These are phyloP conservation scores for Leccinum obscurum DNA, from an alignment of 768 basidiomycete genomes.

Conservation along the genomic window DNA sequence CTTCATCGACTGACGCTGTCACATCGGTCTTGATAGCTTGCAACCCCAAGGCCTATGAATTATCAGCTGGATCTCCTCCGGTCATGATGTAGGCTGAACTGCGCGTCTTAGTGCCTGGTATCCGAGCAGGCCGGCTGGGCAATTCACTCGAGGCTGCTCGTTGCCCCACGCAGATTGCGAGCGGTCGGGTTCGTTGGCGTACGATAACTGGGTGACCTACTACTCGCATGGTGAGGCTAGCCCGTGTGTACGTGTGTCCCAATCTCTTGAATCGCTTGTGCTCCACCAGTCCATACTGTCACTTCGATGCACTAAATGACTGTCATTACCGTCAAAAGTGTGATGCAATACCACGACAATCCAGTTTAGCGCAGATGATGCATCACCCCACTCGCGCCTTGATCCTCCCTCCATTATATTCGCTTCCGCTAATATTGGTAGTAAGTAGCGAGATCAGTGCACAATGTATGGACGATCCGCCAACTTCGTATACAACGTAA, in stretches of 20 bases:
- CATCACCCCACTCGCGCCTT: too few species aligned
- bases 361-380: too few species aligned
- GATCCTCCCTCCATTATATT: neutral
- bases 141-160: constrained; percentile 5
- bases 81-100: neutral
- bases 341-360: too few species aligned
- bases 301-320: too few species aligned
- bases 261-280: too few species aligned
- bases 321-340: too few species aligned
- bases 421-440: neutral
- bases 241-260: neutral
- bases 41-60: neutral
- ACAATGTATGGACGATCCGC: neutral
- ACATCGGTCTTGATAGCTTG: constrained; percentile 8
- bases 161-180: constrained; percentile 15
- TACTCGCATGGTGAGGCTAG: neutral
- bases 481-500: too few species aligned
- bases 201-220: constrained; percentile 7
- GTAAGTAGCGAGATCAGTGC: neutral
- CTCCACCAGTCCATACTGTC: too few species aligned
- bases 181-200: constrained; percentile 21
- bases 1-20: constrained; percentile 1
- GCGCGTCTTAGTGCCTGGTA: neutral
- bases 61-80: neutral
- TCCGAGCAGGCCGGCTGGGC: neutral